A percentile compares a stretch with the other conserved stretches of the same genome.
Evolutionary conservation across 148 eudicot genomes (phyloP).

Genomic region (Fallopia convolvulus): DNA sequence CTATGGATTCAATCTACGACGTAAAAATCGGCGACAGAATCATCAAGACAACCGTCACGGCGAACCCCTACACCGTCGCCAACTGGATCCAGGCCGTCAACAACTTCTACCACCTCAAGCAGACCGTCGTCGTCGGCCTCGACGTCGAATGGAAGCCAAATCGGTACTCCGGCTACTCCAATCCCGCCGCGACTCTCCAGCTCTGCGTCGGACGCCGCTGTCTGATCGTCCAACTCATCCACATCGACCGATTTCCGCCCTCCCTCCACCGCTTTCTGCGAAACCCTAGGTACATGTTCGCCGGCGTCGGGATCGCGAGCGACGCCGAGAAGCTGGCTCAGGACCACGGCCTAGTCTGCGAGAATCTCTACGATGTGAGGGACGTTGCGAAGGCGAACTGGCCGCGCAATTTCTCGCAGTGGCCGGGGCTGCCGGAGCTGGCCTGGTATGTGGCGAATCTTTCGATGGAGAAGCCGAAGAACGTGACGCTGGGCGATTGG

Average conservation of each 20-base stretch:
- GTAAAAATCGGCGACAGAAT: neutral
- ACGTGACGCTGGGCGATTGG: conserved; percentile 21
- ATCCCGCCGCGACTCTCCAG: conserved; percentile 28
- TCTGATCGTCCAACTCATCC: conserved; percentile 26
- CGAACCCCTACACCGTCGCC: conserved; percentile 14
- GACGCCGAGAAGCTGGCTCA: conserved; percentile 15
- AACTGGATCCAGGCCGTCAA: conserved; percentile 20
- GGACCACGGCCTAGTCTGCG: conserved; percentile 7
- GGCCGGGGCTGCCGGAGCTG: conserved; percentile 16
- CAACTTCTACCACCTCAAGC: conserved; percentile 10
- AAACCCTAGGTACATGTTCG: conserved; percentile 23
- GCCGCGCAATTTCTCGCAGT: neutral
- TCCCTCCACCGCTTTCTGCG: conserved; percentile 15
- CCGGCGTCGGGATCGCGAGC: conserved; percentile 20
- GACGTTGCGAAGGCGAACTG: neutral
- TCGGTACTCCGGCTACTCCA: neutral
- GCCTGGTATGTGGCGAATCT: conserved; percentile 12
- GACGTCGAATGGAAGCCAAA: conserved; percentile 32
- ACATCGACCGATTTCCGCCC: conserved; percentile 16
- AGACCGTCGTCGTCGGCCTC: conserved; percentile 27
- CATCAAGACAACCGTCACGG: conserved; percentile 20
- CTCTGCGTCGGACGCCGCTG: conserved; percentile 26
- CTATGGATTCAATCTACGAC: neutral
- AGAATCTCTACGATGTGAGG: conserved; percentile 8
- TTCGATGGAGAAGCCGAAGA: neutral